These are phyloP conservation scores for Epichloe amarillans DNA, from an alignment of 2,329 filamentous ascomycete genomes.

Conservation along the genomic window DNA sequence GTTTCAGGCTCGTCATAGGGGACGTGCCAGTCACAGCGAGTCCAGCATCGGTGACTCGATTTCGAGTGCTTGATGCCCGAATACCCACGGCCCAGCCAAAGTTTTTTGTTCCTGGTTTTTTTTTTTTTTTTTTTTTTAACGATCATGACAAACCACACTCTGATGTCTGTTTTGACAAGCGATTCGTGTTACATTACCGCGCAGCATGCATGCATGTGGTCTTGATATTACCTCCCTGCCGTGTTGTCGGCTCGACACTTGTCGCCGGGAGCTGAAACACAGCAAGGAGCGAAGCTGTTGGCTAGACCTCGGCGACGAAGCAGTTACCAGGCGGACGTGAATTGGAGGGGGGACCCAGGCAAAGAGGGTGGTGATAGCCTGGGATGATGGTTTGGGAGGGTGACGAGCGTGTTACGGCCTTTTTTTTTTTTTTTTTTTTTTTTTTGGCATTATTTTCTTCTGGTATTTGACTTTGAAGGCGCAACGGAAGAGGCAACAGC, in stretches of 20 bases:
- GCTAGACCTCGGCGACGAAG: neutral
- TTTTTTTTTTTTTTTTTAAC: constrained; percentile 20
- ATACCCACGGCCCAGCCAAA: constrained; percentile 5
- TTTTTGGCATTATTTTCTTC: neutral
- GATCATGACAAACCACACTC: constrained; percentile 28
- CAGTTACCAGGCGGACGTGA: neutral
- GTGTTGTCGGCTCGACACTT: neutral
- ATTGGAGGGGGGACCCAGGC: neutral
- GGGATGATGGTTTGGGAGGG: too few species aligned
- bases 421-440: neutral
- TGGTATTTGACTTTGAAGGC: constrained; percentile 2
- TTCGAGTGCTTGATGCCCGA: neutral
- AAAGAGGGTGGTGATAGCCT: too few species aligned
- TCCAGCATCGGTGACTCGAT: constrained; percentile 2
- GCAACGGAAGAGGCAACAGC: neutral
- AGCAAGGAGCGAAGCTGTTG: neutral
- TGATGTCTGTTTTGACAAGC: constrained; percentile 21
- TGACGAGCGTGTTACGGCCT: neutral
- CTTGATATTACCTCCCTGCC: neutral
- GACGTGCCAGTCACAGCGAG: constrained; percentile 2
- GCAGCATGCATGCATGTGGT: constrained; percentile 23
- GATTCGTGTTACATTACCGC: constrained; percentile 22
- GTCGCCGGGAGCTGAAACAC: too few species aligned
- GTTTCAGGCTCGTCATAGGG: constrained; percentile 31
- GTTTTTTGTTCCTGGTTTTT: constrained; percentile 10